phyloP scores from a whole-genome alignment of 108 stramenopile species.

The Schizochytrium sp. region DNA sequence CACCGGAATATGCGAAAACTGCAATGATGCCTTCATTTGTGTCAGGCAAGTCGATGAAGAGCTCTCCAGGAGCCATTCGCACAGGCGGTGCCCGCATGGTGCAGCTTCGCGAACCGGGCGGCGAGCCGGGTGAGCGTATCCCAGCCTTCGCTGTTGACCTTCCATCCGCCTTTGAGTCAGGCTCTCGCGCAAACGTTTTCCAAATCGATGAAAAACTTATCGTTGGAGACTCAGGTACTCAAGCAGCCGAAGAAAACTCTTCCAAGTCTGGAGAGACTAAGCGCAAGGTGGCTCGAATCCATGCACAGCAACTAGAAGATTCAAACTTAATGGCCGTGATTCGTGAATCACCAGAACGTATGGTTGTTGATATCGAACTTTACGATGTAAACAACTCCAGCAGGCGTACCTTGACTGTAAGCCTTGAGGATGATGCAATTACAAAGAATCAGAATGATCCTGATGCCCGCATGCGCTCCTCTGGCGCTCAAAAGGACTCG shows the following conservation, averaged over 20 bases:
- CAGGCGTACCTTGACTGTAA: conserved; percentile 39
- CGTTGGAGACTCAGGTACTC: conserved; percentile 32
- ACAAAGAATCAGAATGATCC: conserved; percentile 27
- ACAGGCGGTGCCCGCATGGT: conserved; percentile 36
- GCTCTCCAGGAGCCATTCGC: conserved; percentile 7
- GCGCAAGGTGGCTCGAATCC: conserved; percentile 36
- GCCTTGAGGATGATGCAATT: conserved; percentile 48
- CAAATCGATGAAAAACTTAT: conserved; percentile 42
- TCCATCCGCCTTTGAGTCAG: conserved; percentile 40
- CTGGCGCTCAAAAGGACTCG: neutral
- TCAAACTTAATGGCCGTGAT: conserved; percentile 57
- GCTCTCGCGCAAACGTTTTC: conserved; percentile 29
- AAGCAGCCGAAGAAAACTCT: neutral
- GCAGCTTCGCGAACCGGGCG: conserved; percentile 15
- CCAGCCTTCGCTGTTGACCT: conserved; percentile 56
- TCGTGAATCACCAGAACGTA: conserved; percentile 47
- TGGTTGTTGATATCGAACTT: conserved; percentile 28
- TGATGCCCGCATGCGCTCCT: neutral
- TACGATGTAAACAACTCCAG: conserved; percentile 42
- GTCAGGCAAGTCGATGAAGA: neutral
- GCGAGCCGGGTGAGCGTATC: conserved; percentile 47
- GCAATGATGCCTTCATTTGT: conserved; percentile 55
- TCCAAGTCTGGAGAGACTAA: conserved; percentile 20
- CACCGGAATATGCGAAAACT: neutral
- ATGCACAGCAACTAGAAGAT: conserved; percentile 26